These are phyloP conservation scores for Gossypium thurberi DNA, from an alignment of 345 rosid genomes.

Conservation along the genomic window DNA sequence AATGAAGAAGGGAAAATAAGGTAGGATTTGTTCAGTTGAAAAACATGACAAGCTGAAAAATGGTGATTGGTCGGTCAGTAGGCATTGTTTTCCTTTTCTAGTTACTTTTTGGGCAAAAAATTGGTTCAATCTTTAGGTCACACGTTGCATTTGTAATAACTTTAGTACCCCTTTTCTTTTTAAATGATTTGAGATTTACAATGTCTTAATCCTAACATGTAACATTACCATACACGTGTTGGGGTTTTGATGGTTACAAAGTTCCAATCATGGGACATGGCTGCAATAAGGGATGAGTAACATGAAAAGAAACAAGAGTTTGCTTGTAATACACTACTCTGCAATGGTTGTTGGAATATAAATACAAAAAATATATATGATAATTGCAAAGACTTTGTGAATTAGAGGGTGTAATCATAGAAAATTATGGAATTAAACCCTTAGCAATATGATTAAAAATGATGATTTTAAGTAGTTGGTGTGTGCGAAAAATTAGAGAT, in stretches of 20 bases:
- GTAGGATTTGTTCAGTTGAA: not conserved
- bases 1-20: not conserved
- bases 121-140: slow-evolving; percentile 20
- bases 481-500: slow-evolving; percentile 10
- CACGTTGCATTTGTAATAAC: slow-evolving; percentile 9
- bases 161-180: not conserved
- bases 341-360: not conserved
- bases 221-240: not conserved
- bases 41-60: not conserved
- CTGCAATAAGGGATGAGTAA: not conserved
- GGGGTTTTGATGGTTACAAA: not conserved
- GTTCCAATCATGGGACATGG: not conserved
- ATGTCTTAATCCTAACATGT: not conserved
- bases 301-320: not conserved
- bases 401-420: slow-evolving; percentile 3
- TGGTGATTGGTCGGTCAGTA: not conserved
- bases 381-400: slow-evolving; percentile 4
- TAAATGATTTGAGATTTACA: not conserved
- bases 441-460: slow-evolving; percentile 12
- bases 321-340: not conserved
- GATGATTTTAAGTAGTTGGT: slow-evolving; percentile 16
- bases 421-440: slow-evolving; percentile 7
- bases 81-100: not conserved
- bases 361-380: not conserved
- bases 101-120: not conserved